A percentile compares a stretch with the other conserved stretches of the same genome.
Conservation (phyloP, 495 filamentous ascomycete species). For the Geopyxis carbonaria region DNA sequence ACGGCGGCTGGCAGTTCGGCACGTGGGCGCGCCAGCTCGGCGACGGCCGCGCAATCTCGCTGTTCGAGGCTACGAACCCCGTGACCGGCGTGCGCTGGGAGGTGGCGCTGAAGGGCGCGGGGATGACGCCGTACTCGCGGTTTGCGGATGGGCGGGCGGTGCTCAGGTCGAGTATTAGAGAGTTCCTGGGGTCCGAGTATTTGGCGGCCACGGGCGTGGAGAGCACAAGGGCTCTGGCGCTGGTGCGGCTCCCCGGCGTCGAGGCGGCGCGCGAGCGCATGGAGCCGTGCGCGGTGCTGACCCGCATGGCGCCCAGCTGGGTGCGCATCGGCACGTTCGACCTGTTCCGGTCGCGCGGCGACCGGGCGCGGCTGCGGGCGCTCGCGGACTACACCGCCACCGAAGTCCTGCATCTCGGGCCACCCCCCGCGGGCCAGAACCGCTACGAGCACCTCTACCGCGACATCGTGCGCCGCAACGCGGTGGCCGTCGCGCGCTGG, state of each 20-base stretch:
- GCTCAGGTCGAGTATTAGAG: slow-evolving; percentile 72
- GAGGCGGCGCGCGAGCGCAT: slow-evolving; percentile 60
- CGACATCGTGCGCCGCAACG: slow-evolving; percentile 72
- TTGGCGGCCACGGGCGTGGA: slow-evolving; percentile 73
- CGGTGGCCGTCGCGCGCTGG: slow-evolving; percentile 79
- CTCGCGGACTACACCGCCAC: slow-evolving; percentile 70
- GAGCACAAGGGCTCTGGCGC: slow-evolving; percentile 65
- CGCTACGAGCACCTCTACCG: slow-evolving; percentile 74
- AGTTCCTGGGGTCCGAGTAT: slow-evolving; percentile 79
- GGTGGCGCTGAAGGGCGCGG: slow-evolving; percentile 85
- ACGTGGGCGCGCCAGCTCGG: slow-evolving; percentile 92
- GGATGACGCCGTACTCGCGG: slow-evolving; percentile 79
- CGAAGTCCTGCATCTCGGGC: slow-evolving; percentile 57
- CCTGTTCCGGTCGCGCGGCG: slow-evolving; percentile 60
- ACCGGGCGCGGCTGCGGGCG: slow-evolving; percentile 51
- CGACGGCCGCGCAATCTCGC: slow-evolving; percentile 81
- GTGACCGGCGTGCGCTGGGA: slow-evolving; percentile 58
- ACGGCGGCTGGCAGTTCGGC: slow-evolving; percentile 76
- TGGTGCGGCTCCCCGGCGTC: slow-evolving; percentile 55
- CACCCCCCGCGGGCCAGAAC: slow-evolving; percentile 52
- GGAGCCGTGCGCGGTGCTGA: slow-evolving; percentile 89
- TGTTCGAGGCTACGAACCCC: slow-evolving; percentile 80
- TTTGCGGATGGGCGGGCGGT: slow-evolving; percentile 98
- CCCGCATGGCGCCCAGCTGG: slow-evolving; percentile 82
- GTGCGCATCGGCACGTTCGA: slow-evolving; percentile 90